Conservation (phyloP, 768 basidiomycete genomes). For the Exidia glandulosa region DNA sequence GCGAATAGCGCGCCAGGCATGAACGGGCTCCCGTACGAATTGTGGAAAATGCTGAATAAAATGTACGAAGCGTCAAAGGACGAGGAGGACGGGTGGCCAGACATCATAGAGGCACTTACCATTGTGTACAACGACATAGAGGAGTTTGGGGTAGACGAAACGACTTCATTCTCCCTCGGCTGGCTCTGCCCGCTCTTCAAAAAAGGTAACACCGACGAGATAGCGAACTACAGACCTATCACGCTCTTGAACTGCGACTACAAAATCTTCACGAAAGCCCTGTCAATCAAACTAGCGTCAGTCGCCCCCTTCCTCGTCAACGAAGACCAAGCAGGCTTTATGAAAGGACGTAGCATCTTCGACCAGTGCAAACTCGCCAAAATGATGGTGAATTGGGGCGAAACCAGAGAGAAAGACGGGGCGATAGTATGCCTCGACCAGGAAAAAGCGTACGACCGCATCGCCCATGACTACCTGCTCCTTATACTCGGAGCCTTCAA, state of each 20-base stretch:
- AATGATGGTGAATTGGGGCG: slow-evolving; percentile 3
- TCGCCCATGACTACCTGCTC: slow-evolving; percentile 7
- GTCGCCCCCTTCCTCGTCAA: neutral
- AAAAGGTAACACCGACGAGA: neutral
- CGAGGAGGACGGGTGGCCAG: neutral
- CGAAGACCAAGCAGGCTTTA: slow-evolving; percentile 8
- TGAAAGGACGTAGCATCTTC: slow-evolving; percentile 4
- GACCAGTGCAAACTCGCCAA: slow-evolving; percentile 8
- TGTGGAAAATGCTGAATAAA: neutral
- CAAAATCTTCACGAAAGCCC: slow-evolving; percentile 4
- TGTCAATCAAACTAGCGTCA: neutral
- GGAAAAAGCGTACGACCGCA: slow-evolving; percentile 8
- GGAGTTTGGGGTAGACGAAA: neutral
- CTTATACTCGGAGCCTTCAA: slow-evolving; percentile 3
- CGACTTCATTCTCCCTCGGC: neutral
- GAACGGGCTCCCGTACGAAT: neutral
- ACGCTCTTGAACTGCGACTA: slow-evolving; percentile 8
- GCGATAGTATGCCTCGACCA: slow-evolving; percentile 8
- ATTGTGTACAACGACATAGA: neutral
- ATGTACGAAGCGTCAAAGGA: neutral
- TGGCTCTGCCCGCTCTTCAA: slow-evolving; percentile 6
- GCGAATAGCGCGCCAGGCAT: neutral
- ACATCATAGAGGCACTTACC: neutral
- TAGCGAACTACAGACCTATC: slow-evolving; percentile 9
- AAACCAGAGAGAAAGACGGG: slow-evolving; percentile 1